Base-by-base conservation (phyloP, 352 stramenopile species). In the Phytophthora ohioensis region DNA sequence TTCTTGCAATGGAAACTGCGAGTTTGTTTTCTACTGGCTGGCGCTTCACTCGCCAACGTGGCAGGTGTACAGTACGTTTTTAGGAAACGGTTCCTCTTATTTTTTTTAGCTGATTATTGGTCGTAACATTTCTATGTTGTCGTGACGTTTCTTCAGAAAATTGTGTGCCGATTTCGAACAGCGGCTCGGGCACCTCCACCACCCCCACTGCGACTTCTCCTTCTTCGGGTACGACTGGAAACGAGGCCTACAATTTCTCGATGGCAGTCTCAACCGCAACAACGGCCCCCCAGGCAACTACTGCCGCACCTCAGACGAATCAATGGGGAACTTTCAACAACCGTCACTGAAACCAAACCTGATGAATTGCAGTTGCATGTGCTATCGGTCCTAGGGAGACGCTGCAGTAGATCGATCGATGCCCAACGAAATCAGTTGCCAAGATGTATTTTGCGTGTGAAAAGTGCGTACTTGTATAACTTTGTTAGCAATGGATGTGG, bases 1-100 rank as follows among this genome's bases (percentile, higher is more conserved):
- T 3, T 36, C 64, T 32, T 91, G 81, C 73, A 76, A 76, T 45
- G 78, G 81, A 30, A 68, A 73, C 21, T 91, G 83, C 42, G 53
- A 65, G 7, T 65, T 91, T 31, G 64, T 62, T 12, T 89, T 91
- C 70, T 86, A 87, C 76, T 88, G 80, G 75, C 43, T 83, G 34
- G 78, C 79, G 12, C 45, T 86, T 6, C 79, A 86, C 66, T 63
- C 63, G 45, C 54, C 69, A 0, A 13, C 69, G 12, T 86, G 79
- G 79, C 79, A 86, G 53, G 66, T 86, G 36, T 86, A 86, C 60
- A 78, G 75, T 81, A 66, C 49, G 74, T 73, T 35, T 13, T 11
- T 27, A 13, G 10, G 6, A 13, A 4, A 4, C 17, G 21, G 1
- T 46, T 46, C 13, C 15, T 6, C 41, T 46, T 27, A 8, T 5